Conservation (phyloP, 352 stramenopile species). For the Blastocystis sp. region DNA sequence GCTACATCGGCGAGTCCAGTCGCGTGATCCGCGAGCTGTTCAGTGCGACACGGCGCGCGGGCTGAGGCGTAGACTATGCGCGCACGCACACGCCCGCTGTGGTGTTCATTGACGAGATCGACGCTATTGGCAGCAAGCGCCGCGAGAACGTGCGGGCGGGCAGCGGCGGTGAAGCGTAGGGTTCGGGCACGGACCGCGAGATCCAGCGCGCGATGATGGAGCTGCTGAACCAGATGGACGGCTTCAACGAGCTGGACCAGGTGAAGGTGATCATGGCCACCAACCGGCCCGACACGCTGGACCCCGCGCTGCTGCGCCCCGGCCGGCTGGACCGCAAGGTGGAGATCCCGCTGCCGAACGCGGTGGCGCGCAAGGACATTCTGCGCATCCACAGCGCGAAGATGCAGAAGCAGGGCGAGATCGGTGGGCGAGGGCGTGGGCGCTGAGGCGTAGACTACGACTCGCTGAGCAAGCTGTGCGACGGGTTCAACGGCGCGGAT, state of each 20-base stretch:
- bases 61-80: conserved; percentile 81
- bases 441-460: conserved; percentile 84
- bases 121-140: conserved; percentile 94
- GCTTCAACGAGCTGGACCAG: conserved; percentile 94
- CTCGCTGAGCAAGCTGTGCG: conserved; percentile 95
- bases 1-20: conserved; percentile 99
- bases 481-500: conserved; percentile 98
- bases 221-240: conserved; percentile 98
- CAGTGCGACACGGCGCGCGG: background rate
- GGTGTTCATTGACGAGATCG: conserved; percentile 99
- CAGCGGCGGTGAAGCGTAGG: conserved; percentile 74
- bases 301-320: conserved; percentile 93
- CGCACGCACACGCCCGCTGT: conserved; percentile 96
- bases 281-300: conserved; percentile 97
- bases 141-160: conserved; percentile 73
- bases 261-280: conserved; percentile 99
- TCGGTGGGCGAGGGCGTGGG: conserved; percentile 73
- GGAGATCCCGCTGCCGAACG: conserved; percentile 98
- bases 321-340: conserved; percentile 98
- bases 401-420: conserved; percentile 98
- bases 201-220: conserved; percentile 99
- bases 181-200: conserved; percentile 89
- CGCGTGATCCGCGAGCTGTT: conserved; percentile 99
- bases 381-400: conserved; percentile 96
- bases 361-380: conserved; percentile 95